Evolutionary conservation across 1,284 basidiomycete genomes (phyloP).

Genomic region (Sparassis latifolia): DNA sequence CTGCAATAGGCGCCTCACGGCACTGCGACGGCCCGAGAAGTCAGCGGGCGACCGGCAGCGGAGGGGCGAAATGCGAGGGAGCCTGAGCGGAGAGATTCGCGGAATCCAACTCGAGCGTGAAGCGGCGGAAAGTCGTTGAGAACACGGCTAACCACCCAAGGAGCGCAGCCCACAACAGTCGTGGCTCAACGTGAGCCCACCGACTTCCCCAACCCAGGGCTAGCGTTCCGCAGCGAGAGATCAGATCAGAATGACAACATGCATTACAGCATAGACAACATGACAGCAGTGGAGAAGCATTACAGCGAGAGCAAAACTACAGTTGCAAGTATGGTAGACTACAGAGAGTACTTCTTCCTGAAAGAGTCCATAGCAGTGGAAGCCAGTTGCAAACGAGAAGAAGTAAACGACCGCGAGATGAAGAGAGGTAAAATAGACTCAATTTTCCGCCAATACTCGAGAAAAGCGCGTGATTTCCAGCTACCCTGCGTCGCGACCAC

Average conservation of each 20-base stretch:
- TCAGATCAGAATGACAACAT: background rate
- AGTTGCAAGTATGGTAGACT: background rate
- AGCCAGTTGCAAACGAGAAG: background rate
- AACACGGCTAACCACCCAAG: background rate
- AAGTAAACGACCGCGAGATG: background rate
- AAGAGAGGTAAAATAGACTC: too few species aligned
- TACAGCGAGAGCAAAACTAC: background rate
- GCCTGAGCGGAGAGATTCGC: background rate
- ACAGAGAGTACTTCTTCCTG: background rate
- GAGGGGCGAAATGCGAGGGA: too few species aligned
- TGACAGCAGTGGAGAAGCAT: too few species aligned
- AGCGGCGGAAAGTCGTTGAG: background rate
- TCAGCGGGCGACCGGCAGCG: too few species aligned
- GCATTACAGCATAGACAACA: too few species aligned
- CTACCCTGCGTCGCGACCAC: too few species aligned
- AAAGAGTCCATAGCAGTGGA: background rate
- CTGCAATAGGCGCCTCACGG: too few species aligned
- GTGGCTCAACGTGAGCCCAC: background rate
- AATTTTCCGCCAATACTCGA: too few species aligned
- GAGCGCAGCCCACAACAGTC: background rate
- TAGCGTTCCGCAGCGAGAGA: background rate
- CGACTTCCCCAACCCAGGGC: background rate
- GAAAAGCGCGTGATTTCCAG: too few species aligned
- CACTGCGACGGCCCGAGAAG: too few species aligned
- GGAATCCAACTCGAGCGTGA: slow-evolving; percentile 1